These are phyloP conservation scores for Fusarium palustre DNA, from an alignment of 2,329 filamentous ascomycete genomes.

Conservation along the genomic window DNA sequence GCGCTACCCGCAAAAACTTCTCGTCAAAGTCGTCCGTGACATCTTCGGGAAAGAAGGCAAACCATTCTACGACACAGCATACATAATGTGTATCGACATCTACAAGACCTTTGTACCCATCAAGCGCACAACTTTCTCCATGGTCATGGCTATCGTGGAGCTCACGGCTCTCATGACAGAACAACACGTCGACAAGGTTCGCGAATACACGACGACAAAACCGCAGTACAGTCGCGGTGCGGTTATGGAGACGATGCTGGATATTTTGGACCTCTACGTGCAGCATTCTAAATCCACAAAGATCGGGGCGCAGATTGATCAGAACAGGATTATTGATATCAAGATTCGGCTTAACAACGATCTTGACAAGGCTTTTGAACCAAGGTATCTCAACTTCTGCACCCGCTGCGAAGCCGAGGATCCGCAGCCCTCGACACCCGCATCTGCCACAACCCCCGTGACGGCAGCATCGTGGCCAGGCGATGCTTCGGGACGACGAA, in stretches of 20 bases:
- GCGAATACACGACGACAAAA: conserved; percentile 62
- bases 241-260: conserved; percentile 83
- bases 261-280: conserved; percentile 92
- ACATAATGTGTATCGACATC: conserved; percentile 86
- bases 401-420: conserved; percentile 61
- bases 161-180: conserved; percentile 74
- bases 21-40: conserved; percentile 80
- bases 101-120: conserved; percentile 94
- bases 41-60: conserved; percentile 60
- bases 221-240: conserved; percentile 61
- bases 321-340: conserved; percentile 84
- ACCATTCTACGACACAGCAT: conserved; percentile 75
- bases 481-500: conserved; percentile 48
- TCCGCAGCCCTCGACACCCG: conserved; percentile 49
- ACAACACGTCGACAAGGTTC: conserved; percentile 63
- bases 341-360: conserved; percentile 90
- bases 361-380: conserved; percentile 70
- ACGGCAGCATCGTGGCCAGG: conserved; percentile 55
- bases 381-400: conserved; percentile 73
- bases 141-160: conserved; percentile 85
- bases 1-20: conserved; percentile 84
- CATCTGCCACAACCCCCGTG: conserved; percentile 53
- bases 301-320: conserved; percentile 76
- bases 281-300: conserved; percentile 81
- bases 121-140: conserved; percentile 87